Evolutionary conservation across 1,284 basidiomycete species (phyloP).

Genomic region (Heterobasidion irregulare): DNA sequence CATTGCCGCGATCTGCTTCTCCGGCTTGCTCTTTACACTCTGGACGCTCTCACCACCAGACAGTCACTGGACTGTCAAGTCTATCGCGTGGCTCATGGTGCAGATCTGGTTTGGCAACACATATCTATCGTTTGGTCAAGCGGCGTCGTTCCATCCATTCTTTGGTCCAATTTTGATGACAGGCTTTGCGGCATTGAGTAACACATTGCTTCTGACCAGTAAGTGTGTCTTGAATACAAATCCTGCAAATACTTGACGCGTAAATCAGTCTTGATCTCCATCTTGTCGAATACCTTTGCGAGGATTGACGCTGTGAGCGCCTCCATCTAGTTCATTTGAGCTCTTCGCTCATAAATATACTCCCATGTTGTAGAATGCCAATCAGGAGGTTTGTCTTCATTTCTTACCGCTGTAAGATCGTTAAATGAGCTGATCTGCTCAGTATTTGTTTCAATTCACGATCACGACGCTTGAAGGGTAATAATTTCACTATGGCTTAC

Average conservation of each 20-base stretch:
- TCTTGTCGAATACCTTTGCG: slow-evolving; percentile 80
- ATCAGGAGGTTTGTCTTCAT: slow-evolving; percentile 53
- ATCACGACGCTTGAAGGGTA: slow-evolving; percentile 86
- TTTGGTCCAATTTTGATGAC: slow-evolving; percentile 85
- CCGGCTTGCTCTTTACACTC: slow-evolving; percentile 73
- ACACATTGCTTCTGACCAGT: slow-evolving; percentile 78
- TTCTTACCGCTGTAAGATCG: background rate
- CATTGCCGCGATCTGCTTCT: slow-evolving; percentile 79
- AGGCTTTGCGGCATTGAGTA: slow-evolving; percentile 74
- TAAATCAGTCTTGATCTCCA: slow-evolving; percentile 73
- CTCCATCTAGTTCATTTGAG: slow-evolving; percentile 2
- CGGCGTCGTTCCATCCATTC: slow-evolving; percentile 73
- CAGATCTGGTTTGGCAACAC: slow-evolving; percentile 84
- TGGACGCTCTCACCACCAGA: slow-evolving; percentile 26
- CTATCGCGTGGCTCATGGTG: slow-evolving; percentile 75
- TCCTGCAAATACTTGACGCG: background rate
- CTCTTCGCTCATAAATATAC: background rate
- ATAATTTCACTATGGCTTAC: background rate
- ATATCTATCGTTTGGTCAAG: slow-evolving; percentile 61
- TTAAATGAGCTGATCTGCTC: slow-evolving; percentile 1
- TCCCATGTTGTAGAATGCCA: slow-evolving; percentile 59
- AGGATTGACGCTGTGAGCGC: slow-evolving; percentile 64
- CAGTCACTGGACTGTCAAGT: slow-evolving; percentile 52
- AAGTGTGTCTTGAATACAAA: slow-evolving; percentile 17
- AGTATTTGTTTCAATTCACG: slow-evolving; percentile 85